Conservation (phyloP, 83 land plant genomes). For the Thuja plicata region DNA sequence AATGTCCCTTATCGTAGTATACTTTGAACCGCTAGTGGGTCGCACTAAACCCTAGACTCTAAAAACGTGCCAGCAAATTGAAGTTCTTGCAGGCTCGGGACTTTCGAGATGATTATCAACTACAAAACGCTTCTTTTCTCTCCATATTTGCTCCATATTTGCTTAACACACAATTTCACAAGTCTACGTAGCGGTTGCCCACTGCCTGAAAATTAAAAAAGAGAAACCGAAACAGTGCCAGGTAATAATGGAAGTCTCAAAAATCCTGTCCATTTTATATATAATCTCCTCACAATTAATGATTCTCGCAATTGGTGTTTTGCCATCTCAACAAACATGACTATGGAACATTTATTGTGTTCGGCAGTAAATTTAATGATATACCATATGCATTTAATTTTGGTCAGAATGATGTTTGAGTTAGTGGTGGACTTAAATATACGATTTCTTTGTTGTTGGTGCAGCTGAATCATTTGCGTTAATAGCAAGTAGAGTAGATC, state of each 20-base stretch:
- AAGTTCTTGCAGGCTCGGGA: not conserved
- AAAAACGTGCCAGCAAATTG: not conserved
- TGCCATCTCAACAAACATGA: not conserved
- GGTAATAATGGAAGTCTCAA: too few relatives aligned
- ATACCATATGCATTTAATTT: not conserved
- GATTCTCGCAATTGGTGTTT: not conserved
- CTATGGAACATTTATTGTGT: not conserved
- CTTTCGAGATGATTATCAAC: not conserved
- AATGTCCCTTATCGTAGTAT: too few relatives aligned
- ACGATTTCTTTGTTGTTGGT: not conserved
- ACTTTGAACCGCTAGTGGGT: not conserved
- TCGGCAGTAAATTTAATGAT: not conserved
- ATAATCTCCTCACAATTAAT: too few relatives aligned
- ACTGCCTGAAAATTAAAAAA: too few relatives aligned
- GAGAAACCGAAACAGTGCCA: too few relatives aligned
- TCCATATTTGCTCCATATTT: too few relatives aligned
- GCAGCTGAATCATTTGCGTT: not conserved
- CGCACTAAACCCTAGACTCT: not conserved
- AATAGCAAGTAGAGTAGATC: not conserved
- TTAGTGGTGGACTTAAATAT: not conserved
- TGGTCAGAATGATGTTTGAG: not conserved
- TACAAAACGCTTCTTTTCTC: not conserved
- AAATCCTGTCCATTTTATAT: too few relatives aligned
- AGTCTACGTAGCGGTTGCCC: too few relatives aligned
- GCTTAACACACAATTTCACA: too few relatives aligned